phyloP scores from a whole-genome alignment of 805 yeast genomes.

The Spathaspora sp. region DNA sequence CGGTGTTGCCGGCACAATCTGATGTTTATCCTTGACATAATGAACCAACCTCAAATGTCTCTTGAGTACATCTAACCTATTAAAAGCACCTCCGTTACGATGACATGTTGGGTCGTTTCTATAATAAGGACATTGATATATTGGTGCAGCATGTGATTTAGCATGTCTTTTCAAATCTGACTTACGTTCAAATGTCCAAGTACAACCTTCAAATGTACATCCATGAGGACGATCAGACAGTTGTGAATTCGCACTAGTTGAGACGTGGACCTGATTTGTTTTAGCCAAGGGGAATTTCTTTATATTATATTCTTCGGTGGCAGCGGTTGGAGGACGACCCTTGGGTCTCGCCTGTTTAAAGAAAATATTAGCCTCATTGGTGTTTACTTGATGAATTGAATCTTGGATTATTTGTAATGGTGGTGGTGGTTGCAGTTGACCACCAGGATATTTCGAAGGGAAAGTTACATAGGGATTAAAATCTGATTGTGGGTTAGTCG shows the following conservation, averaged over 20 bases:
- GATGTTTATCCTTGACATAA: conserved; percentile 47
- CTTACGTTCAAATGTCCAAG: conserved; percentile 68
- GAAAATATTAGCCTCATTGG: neutral
- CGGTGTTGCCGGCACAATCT: conserved; percentile 2
- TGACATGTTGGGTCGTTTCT: conserved; percentile 66
- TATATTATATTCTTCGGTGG: neutral
- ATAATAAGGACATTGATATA: conserved; percentile 73
- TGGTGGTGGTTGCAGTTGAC: neutral
- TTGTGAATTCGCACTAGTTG: neutral
- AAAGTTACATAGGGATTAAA: neutral
- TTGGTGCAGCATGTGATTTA: conserved; percentile 64
- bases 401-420: neutral
- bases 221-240: conserved; percentile 27
- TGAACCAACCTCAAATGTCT: conserved; percentile 71
- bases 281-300: neutral
- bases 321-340: neutral
- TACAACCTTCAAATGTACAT: conserved; percentile 45
- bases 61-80: conserved; percentile 69
- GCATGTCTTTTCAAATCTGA: conserved; percentile 68
- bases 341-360: neutral
- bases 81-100: conserved; percentile 72
- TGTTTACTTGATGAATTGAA: neutral
- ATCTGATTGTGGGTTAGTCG: neutral
- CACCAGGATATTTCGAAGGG: neutral
- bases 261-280: conserved; percentile 1